Conservation (phyloP, 345 rosid species). For the Eucalyptus tenuipes region DNA sequence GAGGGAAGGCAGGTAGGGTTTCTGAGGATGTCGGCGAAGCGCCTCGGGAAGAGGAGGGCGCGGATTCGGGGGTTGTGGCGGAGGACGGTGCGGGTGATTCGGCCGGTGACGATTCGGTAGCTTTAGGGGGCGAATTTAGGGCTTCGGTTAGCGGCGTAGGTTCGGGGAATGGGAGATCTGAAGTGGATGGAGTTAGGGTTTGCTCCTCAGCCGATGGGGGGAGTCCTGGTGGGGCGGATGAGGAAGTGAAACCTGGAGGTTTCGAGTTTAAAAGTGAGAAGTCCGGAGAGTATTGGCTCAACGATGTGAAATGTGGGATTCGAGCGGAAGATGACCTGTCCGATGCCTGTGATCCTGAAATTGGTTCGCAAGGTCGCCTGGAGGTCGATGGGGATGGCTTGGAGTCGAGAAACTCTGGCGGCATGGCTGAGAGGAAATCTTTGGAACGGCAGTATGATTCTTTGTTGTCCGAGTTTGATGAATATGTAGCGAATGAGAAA, state of each 20-base stretch:
- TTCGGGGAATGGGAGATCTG: not conserved
- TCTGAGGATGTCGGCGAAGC: not conserved
- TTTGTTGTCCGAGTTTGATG: conserved; percentile 85
- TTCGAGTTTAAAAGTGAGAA: not conserved
- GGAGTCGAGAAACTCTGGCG: not conserved
- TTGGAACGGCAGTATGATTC: conserved; percentile 11
- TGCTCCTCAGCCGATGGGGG: not conserved
- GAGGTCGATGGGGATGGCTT: not conserved
- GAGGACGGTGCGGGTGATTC: not conserved
- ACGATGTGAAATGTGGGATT: not conserved
- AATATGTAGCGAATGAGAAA: conserved; percentile 79
- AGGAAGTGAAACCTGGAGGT: not conserved
- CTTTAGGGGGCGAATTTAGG: not conserved
- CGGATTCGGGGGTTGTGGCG: not conserved
- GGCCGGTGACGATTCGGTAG: not conserved
- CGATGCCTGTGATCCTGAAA: not conserved
- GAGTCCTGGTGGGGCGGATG: not conserved
- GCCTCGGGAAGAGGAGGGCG: not conserved
- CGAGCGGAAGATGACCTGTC: not conserved
- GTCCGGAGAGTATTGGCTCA: not conserved
- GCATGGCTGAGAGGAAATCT: not conserved
- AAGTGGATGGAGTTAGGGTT: not conserved
- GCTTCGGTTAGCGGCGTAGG: not conserved
- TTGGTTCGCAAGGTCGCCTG: not conserved
- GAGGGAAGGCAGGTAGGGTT: not conserved